phyloP scores from a whole-genome alignment of 495 filamentous ascomycete species.

The Xylaria bambusicola region DNA sequence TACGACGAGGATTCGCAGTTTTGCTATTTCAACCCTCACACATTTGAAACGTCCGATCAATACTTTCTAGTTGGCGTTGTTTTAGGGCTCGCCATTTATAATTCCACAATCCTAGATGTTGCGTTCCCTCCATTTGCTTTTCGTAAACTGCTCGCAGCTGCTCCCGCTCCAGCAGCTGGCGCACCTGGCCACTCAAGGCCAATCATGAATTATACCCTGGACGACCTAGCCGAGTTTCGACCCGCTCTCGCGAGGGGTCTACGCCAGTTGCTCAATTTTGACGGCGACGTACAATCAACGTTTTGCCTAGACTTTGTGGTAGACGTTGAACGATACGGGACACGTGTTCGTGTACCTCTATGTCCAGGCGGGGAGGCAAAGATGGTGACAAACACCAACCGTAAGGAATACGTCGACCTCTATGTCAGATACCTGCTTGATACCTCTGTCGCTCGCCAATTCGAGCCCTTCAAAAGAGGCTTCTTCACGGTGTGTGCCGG shows the following conservation, averaged over 20 bases:
- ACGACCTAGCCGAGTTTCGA: constrained; percentile 84
- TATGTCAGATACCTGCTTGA: constrained; percentile 85
- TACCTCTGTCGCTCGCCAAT: constrained; percentile 76
- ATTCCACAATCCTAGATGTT: constrained; percentile 92
- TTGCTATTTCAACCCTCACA: constrained; percentile 94
- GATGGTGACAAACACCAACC: constrained; percentile 81
- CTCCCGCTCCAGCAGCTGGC: constrained; percentile 56
- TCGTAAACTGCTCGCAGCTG: constrained; percentile 78
- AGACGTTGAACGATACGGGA: constrained; percentile 76
- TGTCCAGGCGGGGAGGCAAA: constrained; percentile 73
- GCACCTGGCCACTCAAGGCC: constrained; percentile 59
- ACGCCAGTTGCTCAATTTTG: constrained; percentile 74
- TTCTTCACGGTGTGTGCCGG: constrained; percentile 93
- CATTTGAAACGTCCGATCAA: constrained; percentile 91
- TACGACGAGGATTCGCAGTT: constrained; percentile 94
- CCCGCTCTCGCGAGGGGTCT: constrained; percentile 78
- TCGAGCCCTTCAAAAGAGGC: constrained; percentile 92
- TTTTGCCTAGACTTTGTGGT: constrained; percentile 86
- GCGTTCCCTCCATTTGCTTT: constrained; percentile 92
- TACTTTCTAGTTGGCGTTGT: constrained; percentile 90
- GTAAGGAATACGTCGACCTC: constrained; percentile 84
- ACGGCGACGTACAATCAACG: constrained; percentile 79
- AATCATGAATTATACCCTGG: constrained; percentile 69
- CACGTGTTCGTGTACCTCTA: constrained; percentile 65
- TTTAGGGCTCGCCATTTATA: constrained; percentile 91